Evolutionary conservation across 306 rosid species (phyloP), one percentile per base, ranked within the genome.

Genomic region (Lablab purpureus): DNA sequence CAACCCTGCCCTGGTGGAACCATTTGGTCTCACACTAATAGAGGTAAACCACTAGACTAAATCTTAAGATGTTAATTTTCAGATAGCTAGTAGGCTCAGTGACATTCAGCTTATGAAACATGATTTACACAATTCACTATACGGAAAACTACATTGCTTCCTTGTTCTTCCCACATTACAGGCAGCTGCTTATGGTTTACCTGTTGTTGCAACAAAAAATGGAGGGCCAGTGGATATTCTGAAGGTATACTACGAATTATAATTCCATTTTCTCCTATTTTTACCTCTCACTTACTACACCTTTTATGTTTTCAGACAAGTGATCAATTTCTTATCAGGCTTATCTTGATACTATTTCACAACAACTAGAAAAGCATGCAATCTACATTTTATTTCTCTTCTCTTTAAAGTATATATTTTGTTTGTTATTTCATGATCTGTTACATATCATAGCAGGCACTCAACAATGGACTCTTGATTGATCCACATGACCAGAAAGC

Each of bases 181-280:
- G 97, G 97, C 97, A 54, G 93, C 97, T 75, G 90, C 96, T 80
- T 90, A 90, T 85, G 97, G 97, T 79, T 88, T 92, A 80, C 97
- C 97, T 3, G 85, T 92, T 67, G 97, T 87, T 19, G 96, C 97
- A 81, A 92, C 97, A 28, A 89, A 84, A 84, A 92, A 92, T 46
- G 96, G 97, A 86, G 96, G 97, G 28, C 97, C 97, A 1, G 93
- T 90, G 28, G 97, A 90, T 80, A 92, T 90, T 82, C 74, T 90
- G 12, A 92, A 86, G 97, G 97, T 92, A 88, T n/a, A 17, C 66
- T 59, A 46, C 2, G 19, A 12, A 30, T 78, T 41, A 32, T 40
- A 40, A 40, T 9, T 40, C 45, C 45, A 40, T 40, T 43, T 18
- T 28, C 51, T 41, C 45, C 41, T 32, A 36, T 47, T 71, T 68